Percentiles rank a stretch among this genome's conserved stretches.
Evolutionary conservation across 129 eudicot genomes (phyloP).

Genomic region (Helianthus tuberosus): DNA sequence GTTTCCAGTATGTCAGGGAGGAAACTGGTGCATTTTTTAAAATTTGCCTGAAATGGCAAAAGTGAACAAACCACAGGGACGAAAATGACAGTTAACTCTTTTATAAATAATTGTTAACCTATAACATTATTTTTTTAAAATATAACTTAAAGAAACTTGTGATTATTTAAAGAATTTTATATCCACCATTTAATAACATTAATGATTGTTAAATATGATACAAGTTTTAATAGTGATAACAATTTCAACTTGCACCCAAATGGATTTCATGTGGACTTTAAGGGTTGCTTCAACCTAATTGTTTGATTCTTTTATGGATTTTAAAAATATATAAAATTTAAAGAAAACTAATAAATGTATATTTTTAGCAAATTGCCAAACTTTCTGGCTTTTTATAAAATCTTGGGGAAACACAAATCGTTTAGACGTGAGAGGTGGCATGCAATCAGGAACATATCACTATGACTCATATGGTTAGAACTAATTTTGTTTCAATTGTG

Average conservation of each 20-base stretch:
- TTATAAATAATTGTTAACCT: neutral
- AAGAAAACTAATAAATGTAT: neutral
- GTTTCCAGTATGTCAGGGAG: too few species aligned
- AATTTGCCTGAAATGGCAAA: too few species aligned
- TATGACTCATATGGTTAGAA: slow-evolving; percentile 29
- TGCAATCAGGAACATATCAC: slow-evolving; percentile 36
- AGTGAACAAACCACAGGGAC: too few species aligned
- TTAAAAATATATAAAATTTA: neutral
- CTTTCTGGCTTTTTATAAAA: slow-evolving; percentile 9
- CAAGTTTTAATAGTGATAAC: neutral
- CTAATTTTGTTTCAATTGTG: neutral
- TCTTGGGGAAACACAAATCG: slow-evolving; percentile 14
- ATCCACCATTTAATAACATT: neutral
- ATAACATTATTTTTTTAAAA: neutral
- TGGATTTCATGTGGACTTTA: slow-evolving; percentile 13
- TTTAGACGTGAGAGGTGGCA: slow-evolving; percentile 34
- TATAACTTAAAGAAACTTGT: neutral
- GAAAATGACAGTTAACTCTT: neutral
- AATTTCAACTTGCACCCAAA: neutral
- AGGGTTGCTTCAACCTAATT: slow-evolving; percentile 18
- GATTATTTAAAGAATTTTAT: neutral
- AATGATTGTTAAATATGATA: neutral
- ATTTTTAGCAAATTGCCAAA: slow-evolving; percentile 22
- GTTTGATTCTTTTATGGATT: neutral
- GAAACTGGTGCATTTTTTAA: too few species aligned